A percentile compares a stretch with the other conserved stretches of the same genome.
Evolutionary conservation across 2,329 filamentous ascomycete species (phyloP).

Genomic region (Mycosphaerelloides madeirae): DNA sequence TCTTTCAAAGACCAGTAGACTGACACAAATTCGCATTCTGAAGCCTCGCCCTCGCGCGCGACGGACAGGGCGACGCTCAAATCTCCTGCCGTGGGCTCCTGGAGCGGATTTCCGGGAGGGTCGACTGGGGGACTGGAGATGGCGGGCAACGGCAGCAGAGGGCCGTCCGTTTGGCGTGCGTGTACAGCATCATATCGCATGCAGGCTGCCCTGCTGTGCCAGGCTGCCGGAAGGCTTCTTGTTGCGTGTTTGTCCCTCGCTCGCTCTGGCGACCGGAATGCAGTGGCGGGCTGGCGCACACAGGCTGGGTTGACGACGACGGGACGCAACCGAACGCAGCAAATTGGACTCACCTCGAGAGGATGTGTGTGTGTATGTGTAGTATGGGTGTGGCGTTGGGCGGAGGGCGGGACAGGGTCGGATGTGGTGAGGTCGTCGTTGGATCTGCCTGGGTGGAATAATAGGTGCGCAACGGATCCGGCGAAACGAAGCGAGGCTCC

Average conservation of each 20-base stretch:
- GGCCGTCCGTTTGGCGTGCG: conserved; percentile 15
- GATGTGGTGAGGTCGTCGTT: background rate
- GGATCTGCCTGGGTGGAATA: no score
- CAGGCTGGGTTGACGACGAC: background rate
- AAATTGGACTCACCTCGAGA: conserved; percentile 14
- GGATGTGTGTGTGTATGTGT: background rate
- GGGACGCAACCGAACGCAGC: background rate
- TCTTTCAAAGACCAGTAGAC: background rate
- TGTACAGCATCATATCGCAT: conserved; percentile 13
- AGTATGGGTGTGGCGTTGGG: background rate
- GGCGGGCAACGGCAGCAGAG: conserved; percentile 2
- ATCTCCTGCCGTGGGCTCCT: background rate
- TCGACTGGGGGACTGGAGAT: conserved; percentile 8
- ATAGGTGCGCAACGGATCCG: no score
- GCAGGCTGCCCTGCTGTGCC: conserved; percentile 20
- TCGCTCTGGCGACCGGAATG: background rate
- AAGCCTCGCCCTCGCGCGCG: no score
- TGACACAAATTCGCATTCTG: background rate
- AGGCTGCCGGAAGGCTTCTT: conserved; percentile 15
- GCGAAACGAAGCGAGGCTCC: no score
- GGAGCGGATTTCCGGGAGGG: conserved; percentile 12
- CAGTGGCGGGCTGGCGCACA: background rate
- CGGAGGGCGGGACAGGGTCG: background rate
- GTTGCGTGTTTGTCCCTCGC: conserved; percentile 20
- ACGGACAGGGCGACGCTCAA: no score